Percentiles rank a stretch among this genome's conserved stretches.
phyloP scores from a whole-genome alignment of 2,329 filamentous ascomycete species.

The Aspergillus flavus region DNA sequence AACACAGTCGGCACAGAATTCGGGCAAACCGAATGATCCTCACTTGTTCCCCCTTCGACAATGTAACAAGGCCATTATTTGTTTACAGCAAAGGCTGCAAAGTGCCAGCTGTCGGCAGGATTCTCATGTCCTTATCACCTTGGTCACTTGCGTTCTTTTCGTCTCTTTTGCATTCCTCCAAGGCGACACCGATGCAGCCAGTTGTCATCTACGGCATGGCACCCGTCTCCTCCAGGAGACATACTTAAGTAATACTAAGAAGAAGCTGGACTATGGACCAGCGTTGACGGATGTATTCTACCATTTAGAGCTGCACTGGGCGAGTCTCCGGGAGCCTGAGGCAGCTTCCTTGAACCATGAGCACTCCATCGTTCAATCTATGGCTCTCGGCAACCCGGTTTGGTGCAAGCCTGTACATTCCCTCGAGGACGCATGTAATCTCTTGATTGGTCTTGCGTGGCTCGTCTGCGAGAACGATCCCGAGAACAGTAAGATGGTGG shows the following conservation, averaged over 20 bases:
- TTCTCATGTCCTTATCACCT: constrained; percentile 15
- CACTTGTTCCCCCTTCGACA: background rate
- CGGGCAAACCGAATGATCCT: background rate
- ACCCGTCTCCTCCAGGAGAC: background rate
- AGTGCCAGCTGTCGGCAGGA: background rate
- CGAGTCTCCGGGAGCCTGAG: constrained; percentile 9
- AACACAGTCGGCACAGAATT: background rate
- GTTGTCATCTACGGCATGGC: constrained; percentile 15
- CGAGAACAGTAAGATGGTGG: background rate
- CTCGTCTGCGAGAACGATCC: background rate
- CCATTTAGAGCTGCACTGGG: constrained; percentile 16
- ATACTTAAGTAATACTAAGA: background rate
- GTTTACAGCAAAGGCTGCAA: background rate
- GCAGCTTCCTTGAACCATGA: background rate
- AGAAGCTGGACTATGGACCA: background rate
- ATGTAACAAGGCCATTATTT: background rate
- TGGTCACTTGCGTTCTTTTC: constrained; percentile 21
- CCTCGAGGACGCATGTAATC: background rate
- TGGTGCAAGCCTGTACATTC: background rate
- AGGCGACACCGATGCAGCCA: constrained; percentile 12
- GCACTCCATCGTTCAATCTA: background rate
- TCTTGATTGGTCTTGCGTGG: background rate
- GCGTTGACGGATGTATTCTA: constrained; percentile 12
- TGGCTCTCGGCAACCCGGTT: background rate
- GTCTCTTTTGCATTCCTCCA: constrained; percentile 20